Conservation (phyloP, 2,329 filamentous ascomycete genomes). For the Spiromastix sp. region DNA sequence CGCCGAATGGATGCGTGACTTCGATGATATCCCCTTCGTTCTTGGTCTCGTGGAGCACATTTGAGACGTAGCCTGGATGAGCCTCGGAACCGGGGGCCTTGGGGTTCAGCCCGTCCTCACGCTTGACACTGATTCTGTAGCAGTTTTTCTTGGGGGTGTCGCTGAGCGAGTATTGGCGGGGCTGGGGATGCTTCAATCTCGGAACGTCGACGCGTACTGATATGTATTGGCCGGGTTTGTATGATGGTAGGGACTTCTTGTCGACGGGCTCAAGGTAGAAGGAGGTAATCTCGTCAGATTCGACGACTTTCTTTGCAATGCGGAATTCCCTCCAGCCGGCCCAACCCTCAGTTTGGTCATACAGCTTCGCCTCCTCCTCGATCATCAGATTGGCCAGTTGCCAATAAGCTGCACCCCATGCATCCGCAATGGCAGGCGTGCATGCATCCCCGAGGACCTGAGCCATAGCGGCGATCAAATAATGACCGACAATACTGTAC, state of each 20-base stretch:
- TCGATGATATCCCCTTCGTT: slow-evolving; percentile 48
- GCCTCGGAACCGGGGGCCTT: slow-evolving; percentile 13
- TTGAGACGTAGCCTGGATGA: slow-evolving; percentile 53
- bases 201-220: slow-evolving; percentile 48
- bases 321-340: slow-evolving; percentile 54
- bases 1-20: slow-evolving; percentile 51
- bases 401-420: slow-evolving; percentile 61
- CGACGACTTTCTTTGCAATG: slow-evolving; percentile 51
- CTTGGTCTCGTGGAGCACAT: slow-evolving; percentile 51
- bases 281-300: slow-evolving; percentile 57
- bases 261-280: slow-evolving; percentile 54
- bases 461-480: slow-evolving; percentile 56
- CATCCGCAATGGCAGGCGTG: slow-evolving; percentile 50
- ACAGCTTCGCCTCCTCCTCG: slow-evolving; percentile 50
- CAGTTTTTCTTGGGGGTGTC: slow-evolving; percentile 43
- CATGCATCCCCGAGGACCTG: slow-evolving; percentile 56
- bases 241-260: slow-evolving; percentile 44
- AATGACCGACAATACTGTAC: slow-evolving; percentile 57
- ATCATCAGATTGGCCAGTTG: slow-evolving; percentile 61
- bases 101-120: slow-evolving; percentile 43
- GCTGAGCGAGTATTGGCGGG: slow-evolving; percentile 57
- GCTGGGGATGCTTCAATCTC: slow-evolving; percentile 51
- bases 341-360: slow-evolving; percentile 43
- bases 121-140: slow-evolving; percentile 58
- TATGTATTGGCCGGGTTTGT: slow-evolving; percentile 58